Conservation (phyloP, 139 green algal species). For the Haematococcus lacustris region DNA sequence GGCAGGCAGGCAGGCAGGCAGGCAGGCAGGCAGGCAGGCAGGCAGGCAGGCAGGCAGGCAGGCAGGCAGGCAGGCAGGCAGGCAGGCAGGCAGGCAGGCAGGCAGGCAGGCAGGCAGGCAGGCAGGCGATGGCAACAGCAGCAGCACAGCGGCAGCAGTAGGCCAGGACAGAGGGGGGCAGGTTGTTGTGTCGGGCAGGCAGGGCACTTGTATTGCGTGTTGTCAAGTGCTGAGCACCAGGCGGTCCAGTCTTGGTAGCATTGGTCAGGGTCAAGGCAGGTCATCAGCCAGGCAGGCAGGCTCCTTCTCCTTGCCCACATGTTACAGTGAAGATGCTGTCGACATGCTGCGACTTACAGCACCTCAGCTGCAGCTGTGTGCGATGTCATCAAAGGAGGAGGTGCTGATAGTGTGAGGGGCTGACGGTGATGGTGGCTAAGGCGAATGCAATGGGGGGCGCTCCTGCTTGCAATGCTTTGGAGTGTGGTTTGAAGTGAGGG, state of each 20-base stretch:
- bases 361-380: too few relatives aligned
- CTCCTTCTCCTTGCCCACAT: too few relatives aligned
- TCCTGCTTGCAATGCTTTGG: not conserved
- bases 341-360: too few relatives aligned
- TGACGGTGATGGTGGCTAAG: too few relatives aligned
- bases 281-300: too few relatives aligned
- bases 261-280: too few relatives aligned
- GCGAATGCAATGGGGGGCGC: too few relatives aligned
- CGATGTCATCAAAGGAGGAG: too few relatives aligned
- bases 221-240: not conserved
- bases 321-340: too few relatives aligned
- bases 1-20: not conserved
- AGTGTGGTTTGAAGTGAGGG: not conserved
- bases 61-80: not conserved
- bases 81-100: too few relatives aligned
- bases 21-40: not conserved
- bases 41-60: not conserved
- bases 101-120: too few relatives aligned
- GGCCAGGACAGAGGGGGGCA: not conserved
- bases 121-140: not conserved
- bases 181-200: not conserved
- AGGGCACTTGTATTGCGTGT: not conserved
- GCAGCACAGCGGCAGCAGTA: not conserved
- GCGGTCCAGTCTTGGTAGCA: not conserved
- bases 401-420: too few relatives aligned